Evolutionary conservation across 139 green algal species (phyloP), one percentile per base, ranked within the genome.

Genomic region (Axilococcus clingmanii): DNA sequence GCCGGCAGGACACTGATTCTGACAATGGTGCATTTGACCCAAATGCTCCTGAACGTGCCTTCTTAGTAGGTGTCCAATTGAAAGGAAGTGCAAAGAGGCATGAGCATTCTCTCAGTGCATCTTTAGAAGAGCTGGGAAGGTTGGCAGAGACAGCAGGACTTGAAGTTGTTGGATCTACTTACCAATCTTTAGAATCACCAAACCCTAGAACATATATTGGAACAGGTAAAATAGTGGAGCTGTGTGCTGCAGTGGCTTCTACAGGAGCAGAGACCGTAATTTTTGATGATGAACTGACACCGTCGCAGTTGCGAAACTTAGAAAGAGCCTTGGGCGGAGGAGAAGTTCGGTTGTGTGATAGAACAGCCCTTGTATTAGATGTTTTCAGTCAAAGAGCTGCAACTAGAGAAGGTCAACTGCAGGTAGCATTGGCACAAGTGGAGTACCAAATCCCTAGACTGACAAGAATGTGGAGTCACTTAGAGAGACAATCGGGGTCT

Each of bases 371-470:
- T 36, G 97, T 97, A 57, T 62, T 99, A 22, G 92, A 99, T 69
- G 96, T 99, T 61, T 99, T 99, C 75, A 77, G 41, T 4, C 91
- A 98, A 69, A 62, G 89, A 2, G 92, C 91, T 23, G 65, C 63
- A 12, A 96, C 87, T 0, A 75, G 74, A 25, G 92, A 99, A 74
- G 92, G 90, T 15, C 80, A 89, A 63, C 80, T 99, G 60, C 91
- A 98, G 81, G 91, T 98, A 19, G 81, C 93, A 70, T 66, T 97
- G 25, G 92, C 89, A 0, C 78, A 93, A 47, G 69, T 55, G 0
- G 82, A 96, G 76, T 99, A 97, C 68, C 87, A 99, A 79, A 69
- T 99, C 49, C 92, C 92, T 1, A 75, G 92, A 9, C 69, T 99
- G 40, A 96, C 83, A 3, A 74, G 80, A 51, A 95, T 99, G 89